Evolutionary conservation across 129 eudicot species (phyloP).

Genomic region (Glebionis coronaria): DNA sequence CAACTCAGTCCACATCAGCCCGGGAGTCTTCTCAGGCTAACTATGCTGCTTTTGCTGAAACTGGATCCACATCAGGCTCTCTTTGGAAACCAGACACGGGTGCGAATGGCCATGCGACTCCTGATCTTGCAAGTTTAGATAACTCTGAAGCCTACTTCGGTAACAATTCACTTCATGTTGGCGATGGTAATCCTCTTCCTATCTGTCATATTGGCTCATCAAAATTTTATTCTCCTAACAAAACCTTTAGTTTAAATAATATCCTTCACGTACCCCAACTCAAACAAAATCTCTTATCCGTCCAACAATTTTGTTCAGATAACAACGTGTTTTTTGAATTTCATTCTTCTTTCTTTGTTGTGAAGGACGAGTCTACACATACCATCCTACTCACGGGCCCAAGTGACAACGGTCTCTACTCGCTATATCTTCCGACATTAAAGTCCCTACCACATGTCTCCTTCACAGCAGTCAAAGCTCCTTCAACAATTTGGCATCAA

Average conservation of each 20-base stretch:
- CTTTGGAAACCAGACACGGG: background rate
- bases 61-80: background rate
- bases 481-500: too few relatives aligned
- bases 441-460: conserved; percentile 8
- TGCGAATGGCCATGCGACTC: background rate
- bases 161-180: conserved; percentile 5
- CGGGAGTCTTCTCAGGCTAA: background rate
- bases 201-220: conserved; percentile 8
- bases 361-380: background rate
- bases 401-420: background rate
- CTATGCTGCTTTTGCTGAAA: background rate
- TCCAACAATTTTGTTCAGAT: conserved; percentile 1
- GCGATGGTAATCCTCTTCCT: conserved; percentile 2
- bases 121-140: background rate
- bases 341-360: too few relatives aligned
- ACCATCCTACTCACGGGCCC: conserved; percentile 3
- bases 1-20: background rate
- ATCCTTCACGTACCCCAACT: background rate
- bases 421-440: background rate
- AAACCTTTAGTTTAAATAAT: conserved; percentile 3
- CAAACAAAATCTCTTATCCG: background rate
- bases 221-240: conserved; percentile 8
- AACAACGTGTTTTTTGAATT: background rate
- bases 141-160: background rate
- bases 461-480: background rate